phyloP scores from a whole-genome alignment of 345 rosid species.

The Excoecaria agallocha region DNA sequence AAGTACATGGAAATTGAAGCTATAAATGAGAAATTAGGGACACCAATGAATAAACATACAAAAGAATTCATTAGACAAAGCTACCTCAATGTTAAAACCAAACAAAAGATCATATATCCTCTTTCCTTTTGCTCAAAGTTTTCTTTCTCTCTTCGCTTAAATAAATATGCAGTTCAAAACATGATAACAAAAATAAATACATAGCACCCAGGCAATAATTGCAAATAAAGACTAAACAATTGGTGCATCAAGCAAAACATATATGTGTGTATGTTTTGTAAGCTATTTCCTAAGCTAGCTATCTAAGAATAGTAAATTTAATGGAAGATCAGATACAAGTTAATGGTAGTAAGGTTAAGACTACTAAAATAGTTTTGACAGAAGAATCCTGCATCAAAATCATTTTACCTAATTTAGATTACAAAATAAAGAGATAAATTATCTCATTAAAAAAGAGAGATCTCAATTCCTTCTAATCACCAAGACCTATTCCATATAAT shows the following conservation, averaged over 20 bases:
- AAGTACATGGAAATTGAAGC: no score
- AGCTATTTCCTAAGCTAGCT: neutral
- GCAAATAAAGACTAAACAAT: no score
- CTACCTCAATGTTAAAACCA: no score
- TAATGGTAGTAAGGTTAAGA: neutral
- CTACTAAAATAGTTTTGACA: neutral
- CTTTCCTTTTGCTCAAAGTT: no score
- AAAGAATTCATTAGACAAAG: no score
- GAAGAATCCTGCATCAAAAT: slow-evolving; percentile 44
- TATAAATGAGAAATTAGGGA: no score
- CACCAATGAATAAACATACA: no score
- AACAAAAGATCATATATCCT: no score
- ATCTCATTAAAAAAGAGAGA: neutral
- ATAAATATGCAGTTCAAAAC: no score
- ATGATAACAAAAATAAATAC: no score
- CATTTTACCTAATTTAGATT: slow-evolving; percentile 40
- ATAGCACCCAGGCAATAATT: no score
- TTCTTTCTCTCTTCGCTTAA: no score
- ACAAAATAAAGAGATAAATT: slow-evolving; percentile 6
- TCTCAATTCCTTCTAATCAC: neutral
- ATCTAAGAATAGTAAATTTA: neutral
- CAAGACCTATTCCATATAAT: neutral
- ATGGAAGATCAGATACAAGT: neutral
- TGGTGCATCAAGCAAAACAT: neutral
- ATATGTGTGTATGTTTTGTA: neutral